A percentile compares a stretch with the other conserved stretches of the same genome.
Evolutionary conservation across 2,329 filamentous ascomycete genomes (phyloP).

Genomic region (Verticillium isaacii): DNA sequence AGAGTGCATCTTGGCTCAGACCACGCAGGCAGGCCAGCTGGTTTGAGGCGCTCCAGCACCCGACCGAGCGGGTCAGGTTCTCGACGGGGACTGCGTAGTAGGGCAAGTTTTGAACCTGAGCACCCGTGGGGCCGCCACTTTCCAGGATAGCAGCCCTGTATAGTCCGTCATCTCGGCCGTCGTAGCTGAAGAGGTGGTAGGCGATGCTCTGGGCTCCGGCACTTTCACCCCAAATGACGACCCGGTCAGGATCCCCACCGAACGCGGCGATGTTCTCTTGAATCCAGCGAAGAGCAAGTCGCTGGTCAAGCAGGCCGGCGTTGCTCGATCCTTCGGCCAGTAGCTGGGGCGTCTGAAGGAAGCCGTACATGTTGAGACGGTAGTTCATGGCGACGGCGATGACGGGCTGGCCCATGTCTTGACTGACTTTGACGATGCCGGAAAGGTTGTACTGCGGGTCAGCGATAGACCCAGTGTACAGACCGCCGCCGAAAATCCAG

Average conservation of each 20-base stretch:
- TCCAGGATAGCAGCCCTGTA: slow-evolving; percentile 51
- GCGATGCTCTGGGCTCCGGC: slow-evolving; percentile 34
- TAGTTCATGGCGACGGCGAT: slow-evolving; percentile 52
- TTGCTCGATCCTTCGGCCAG: slow-evolving; percentile 37
- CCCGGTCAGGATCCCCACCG: slow-evolving; percentile 39
- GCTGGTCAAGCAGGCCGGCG: slow-evolving; percentile 45
- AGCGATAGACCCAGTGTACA: slow-evolving; percentile 41
- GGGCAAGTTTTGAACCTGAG: slow-evolving; percentile 22
- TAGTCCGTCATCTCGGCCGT: slow-evolving; percentile 48
- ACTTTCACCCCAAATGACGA: slow-evolving; percentile 45
- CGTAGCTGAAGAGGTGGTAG: slow-evolving; percentile 50
- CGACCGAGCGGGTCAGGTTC: slow-evolving; percentile 27
- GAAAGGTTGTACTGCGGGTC: slow-evolving; percentile 61
- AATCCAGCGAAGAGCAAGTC: slow-evolving; percentile 44
- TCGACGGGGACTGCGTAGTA: slow-evolving; percentile 29
- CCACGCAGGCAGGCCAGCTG: slow-evolving; percentile 31
- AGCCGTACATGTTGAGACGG: slow-evolving; percentile 47
- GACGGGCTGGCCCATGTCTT: slow-evolving; percentile 46
- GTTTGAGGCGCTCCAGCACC: slow-evolving; percentile 27
- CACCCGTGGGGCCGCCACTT: slow-evolving; percentile 35
- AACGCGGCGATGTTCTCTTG: slow-evolving; percentile 49
- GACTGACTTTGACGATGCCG: slow-evolving; percentile 51
- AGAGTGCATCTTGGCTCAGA: slow-evolving; percentile 24
- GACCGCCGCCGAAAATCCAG: slow-evolving; percentile 58
- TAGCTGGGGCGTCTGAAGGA: slow-evolving; percentile 41